Base-by-base conservation (phyloP, 2,329 filamentous ascomycete species). In the Beauveria sp. region DNA sequence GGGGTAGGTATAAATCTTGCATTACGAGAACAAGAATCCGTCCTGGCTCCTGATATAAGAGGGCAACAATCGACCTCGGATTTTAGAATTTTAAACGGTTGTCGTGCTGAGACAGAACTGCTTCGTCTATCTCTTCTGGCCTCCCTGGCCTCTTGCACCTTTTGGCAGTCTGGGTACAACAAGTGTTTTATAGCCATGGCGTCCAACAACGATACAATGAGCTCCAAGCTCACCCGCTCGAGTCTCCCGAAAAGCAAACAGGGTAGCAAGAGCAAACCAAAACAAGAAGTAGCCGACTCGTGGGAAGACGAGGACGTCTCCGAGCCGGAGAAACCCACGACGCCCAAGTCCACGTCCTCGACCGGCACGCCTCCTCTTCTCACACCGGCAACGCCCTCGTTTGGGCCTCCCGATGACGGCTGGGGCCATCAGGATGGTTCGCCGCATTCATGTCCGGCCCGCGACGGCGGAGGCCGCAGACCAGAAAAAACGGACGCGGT, bases 401-500 rank as follows among this genome's bases (percentile, higher is more conserved):
- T 58, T 52, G 58, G 55, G 65, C 67, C 56, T 62, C 65, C 51
- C 61, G 72, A 22, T 69, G 72, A 22, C 69, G 52, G 56, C 28
- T 64, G 64, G 63, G 51, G 54, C 49, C 2, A 63, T 66, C 52
- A 59, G 65, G 61, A 66, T 60, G 57, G 28, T 58, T 45, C 40
- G 40, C 45, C 18, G 49, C 46, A n/a, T 54, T 51, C n/a, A 42
- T 43, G 20, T 24, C 3, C 14, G 34, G 62, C n/a, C 53, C 53
- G 49, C 14, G 40, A 53, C 10, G 24, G 49, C n/a, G 40, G 48
- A 7, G 24, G 46, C 9, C 50, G 68, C 61, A 78, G 90, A 45
- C 93, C 92, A 0, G 93, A 96, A 76, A 99, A 96, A 80, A 96
- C 93, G 65, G 96, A 96, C 64, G 91, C 92, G 0, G 91, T 96